Base-by-base conservation (phyloP, 176 grass and related monocot genomes). In the Alloteropsis semialata region DNA sequence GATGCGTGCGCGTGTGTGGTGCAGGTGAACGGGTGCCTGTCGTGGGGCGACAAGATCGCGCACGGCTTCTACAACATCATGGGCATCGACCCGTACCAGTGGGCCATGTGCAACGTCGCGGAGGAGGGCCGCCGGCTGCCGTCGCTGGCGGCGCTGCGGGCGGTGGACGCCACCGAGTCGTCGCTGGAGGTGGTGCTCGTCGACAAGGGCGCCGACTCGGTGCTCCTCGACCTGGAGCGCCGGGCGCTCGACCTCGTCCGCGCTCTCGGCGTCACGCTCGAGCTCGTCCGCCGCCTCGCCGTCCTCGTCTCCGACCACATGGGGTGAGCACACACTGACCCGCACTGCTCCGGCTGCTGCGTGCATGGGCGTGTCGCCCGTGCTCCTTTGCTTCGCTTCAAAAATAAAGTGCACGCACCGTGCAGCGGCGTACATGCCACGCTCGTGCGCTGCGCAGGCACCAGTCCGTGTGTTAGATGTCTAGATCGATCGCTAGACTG, bases 41-140 rank as follows among this genome's bases (percentile, higher is more conserved):
- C 95, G 48, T 98, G 86, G 88, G 86, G 80, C 2, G 92, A 98
- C 84, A 95, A 93, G 88, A 79, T 98, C 64, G 72, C 69, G 39
- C 74, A 91, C 76, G 92, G 92, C 25, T 98, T 98, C 87, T 98
- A 94, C 86, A 98, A 91, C 84, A 91, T 98, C 55, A 46, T 98
- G 90, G 95, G 92, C 16, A 92, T 98, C 72, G 95, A 98, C 80
- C 90, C 95, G 58, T 86, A 98, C 89, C 48, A 93, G 75, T 98
- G 95, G 92, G 86, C 88, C 21, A 91, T 91, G 95, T 98, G 95
- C 80, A 98, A 98, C 88, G 87, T 66, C 34, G 57, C 90, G 39
- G 86, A 94, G 59, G 90, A 88, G 25, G 92, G 86, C 13, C 83
- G 78, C 77, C 88, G 91, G 65, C 84, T 94, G 77, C 95, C 95